These are phyloP conservation scores for Phaeolepiota aurea DNA, from an alignment of 768 basidiomycete species.

Conservation along the genomic window DNA sequence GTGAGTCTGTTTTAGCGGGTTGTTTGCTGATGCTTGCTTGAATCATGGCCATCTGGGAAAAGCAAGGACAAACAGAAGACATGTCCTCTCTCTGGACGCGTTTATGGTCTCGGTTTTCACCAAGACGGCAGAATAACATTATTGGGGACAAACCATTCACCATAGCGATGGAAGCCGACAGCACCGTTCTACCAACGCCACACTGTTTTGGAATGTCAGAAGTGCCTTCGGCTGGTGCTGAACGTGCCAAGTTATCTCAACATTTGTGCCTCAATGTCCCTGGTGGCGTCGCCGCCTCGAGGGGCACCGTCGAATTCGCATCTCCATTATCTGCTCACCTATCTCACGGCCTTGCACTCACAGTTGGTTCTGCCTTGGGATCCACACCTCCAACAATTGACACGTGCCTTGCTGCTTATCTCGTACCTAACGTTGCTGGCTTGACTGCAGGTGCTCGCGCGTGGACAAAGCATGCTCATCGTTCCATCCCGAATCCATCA, in stretches of 20 bases:
- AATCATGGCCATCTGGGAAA: too few relatives aligned
- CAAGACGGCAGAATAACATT: too few relatives aligned
- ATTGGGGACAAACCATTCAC: not conserved
- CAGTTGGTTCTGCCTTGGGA: conserved; percentile 49
- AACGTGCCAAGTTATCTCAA: conserved; percentile 24
- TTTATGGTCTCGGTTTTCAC: too few relatives aligned
- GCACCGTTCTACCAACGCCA: conserved; percentile 16
- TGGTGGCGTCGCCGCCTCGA: not conserved
- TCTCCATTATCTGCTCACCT: conserved; percentile 35
- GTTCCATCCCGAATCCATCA: conserved; percentile 25
- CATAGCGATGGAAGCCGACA: not conserved
- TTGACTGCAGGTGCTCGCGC: conserved; percentile 55
- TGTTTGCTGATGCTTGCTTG: too few relatives aligned
- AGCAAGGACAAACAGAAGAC: too few relatives aligned
- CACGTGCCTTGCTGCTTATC: conserved; percentile 46
- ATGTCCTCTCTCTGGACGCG: too few relatives aligned
- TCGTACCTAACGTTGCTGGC: conserved; percentile 35
- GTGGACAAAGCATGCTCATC: conserved; percentile 59
- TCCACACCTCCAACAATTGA: conserved; percentile 37
- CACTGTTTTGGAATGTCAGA: conserved; percentile 37
- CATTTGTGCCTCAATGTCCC: not conserved
- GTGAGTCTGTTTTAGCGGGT: too few relatives aligned
- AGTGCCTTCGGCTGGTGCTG: conserved; percentile 24
- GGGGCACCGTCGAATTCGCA: not conserved
- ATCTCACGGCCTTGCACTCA: conserved; percentile 47